Evolutionary conservation across 352 stramenopile species (phyloP).

Genomic region (Pythium monospermum): DNA sequence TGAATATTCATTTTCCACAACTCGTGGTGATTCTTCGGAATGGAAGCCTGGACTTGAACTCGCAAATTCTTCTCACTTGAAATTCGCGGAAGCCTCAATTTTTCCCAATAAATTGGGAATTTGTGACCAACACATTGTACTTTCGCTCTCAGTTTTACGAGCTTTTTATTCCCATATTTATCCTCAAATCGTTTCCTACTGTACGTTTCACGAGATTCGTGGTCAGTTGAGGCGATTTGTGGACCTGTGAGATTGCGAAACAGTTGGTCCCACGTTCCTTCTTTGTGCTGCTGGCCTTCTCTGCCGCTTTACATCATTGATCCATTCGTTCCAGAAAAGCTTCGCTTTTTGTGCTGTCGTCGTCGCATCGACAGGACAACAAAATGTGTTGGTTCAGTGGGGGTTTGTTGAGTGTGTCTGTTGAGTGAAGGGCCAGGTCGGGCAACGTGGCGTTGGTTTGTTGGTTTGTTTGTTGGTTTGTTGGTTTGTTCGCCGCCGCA

Average conservation of each 20-base stretch:
- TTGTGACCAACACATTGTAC: no score
- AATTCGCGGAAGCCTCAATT: no score
- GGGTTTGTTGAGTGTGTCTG: not conserved
- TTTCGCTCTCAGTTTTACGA: no score
- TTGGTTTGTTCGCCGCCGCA: not conserved
- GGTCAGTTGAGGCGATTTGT: constrained; percentile 3
- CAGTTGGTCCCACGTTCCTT: constrained; percentile 3
- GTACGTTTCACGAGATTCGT: no score
- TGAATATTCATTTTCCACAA: no score
- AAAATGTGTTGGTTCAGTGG: not conserved
- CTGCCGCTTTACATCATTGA: constrained; percentile 15
- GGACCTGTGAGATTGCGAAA: constrained; percentile 1
- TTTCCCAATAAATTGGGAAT: no score
- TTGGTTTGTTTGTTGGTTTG: not conserved
- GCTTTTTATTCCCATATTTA: no score
- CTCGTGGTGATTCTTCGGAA: no score
- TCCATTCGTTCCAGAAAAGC: constrained; percentile 7
- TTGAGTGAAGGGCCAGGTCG: not conserved
- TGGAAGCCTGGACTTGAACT: no score
- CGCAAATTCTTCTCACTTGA: no score
- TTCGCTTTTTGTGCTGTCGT: no score
- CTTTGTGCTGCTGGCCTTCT: constrained; percentile 14
- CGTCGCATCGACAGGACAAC: constrained; percentile 4
- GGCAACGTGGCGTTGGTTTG: not conserved
- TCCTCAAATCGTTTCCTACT: no score